Evolutionary conservation across 2,329 filamentous ascomycete genomes (phyloP), one percentile per base, ranked within the genome.

Genomic region (Truncatella angustata): DNA sequence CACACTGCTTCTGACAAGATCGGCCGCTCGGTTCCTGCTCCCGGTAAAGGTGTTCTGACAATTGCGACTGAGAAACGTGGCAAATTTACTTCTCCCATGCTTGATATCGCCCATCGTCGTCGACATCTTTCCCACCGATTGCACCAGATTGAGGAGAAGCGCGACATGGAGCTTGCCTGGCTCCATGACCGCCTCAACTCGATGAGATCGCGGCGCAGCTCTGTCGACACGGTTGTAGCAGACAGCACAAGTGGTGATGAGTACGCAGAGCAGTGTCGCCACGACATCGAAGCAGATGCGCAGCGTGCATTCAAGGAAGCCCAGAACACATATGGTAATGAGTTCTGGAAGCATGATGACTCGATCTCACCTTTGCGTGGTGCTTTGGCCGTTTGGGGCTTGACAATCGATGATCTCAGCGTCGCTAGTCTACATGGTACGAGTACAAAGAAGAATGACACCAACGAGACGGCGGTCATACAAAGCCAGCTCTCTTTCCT

Each of bases 371-470:
- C 70, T 1, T 48, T 74, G n/a, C 60, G 65, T 3, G 67, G 59
- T 11, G 63, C 69, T 1, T 60, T 74, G 0, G 66, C 69, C 3
- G 59, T 60, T 2, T 73, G 68, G 68, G 63, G 64, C 20, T 55
- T 74, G 1, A 65, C 64, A 0, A 58, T 71, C 23, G 67, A 74
- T 53, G 72, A 75, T 48, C 54, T 75, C 18, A 52, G 55, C 10
- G 63, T 74, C 5, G 68, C 63, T 2, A 70, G 64, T 0, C 56
- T 74, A 10, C 72, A 74, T 54, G 71, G 70, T n/a, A 75, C 71
- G 2, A 70, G 67, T 2, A 74, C 72, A 0, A 53, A 58, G 10
- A 60, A 60, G 35, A 71, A 73, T 56, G 71, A 74, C n/a, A 59
- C 59, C 39, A 74, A 74, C 57, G 72, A 75, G 52, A 55, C 61